These are phyloP conservation scores for Hyaloscypha variabilis DNA, from an alignment of 495 filamentous ascomycete species.

Conservation along the genomic window DNA sequence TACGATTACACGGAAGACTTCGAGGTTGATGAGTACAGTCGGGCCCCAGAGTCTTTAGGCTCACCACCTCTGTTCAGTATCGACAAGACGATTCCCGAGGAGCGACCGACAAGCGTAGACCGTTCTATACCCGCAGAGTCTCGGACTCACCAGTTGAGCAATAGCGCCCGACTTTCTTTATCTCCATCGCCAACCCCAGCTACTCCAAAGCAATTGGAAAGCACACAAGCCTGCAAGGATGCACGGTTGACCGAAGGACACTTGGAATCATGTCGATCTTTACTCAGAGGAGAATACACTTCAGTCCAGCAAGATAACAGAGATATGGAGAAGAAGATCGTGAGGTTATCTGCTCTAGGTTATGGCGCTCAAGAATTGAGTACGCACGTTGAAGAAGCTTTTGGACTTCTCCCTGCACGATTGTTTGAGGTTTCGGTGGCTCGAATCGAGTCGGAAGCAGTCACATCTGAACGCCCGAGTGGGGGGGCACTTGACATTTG, in stretches of 20 bases:
- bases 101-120: slow-evolving; percentile 34
- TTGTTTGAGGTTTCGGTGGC: slow-evolving; percentile 7
- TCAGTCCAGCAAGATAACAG: neutral
- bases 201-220: neutral
- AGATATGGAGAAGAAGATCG: neutral
- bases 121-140: slow-evolving; percentile 9
- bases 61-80: slow-evolving; percentile 38
- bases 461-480: neutral
- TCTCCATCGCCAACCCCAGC: neutral
- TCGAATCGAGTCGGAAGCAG: neutral
- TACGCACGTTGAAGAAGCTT: slow-evolving; percentile 27
- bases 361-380: slow-evolving; percentile 25
- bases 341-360: slow-evolving; percentile 15
- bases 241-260: neutral
- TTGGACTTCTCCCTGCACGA: slow-evolving; percentile 15
- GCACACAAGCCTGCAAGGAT: neutral
- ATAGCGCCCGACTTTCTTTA: neutral
- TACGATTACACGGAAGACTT: slow-evolving; percentile 59
- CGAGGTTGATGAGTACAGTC: slow-evolving; percentile 34
- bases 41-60: slow-evolving; percentile 19
- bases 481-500: neutral
- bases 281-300: neutral
- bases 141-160: neutral
- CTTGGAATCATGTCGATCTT: neutral
- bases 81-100: slow-evolving; percentile 31